Evolutionary conservation across 2,329 filamentous ascomycete genomes (phyloP).

Genomic region (Colletotrichum lini): DNA sequence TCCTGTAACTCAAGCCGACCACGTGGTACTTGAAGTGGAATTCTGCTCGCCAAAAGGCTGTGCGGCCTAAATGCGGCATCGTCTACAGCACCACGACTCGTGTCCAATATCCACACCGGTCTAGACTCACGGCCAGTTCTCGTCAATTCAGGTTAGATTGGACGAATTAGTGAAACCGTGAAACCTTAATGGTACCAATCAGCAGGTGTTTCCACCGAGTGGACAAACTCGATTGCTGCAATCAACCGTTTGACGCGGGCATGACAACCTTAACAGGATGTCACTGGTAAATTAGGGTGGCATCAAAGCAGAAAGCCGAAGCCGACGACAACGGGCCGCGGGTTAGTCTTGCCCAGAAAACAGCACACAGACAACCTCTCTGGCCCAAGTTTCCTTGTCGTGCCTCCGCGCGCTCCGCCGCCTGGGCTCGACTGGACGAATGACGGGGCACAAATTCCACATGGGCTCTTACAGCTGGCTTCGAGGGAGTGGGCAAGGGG

Average conservation of each 20-base stretch:
- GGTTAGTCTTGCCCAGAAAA: background rate
- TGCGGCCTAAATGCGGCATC: constrained; percentile 7
- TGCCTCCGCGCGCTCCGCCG: constrained; percentile 16
- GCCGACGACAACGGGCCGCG: constrained; percentile 12
- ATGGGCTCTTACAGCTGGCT: constrained; percentile 10
- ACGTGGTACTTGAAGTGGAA: constrained; percentile 10
- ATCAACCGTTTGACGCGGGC: constrained; percentile 14
- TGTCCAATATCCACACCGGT: constrained; percentile 24
- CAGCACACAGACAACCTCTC: background rate
- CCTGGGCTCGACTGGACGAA: constrained; percentile 6
- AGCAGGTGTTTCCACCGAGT: constrained; percentile 16
- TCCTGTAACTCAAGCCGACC: background rate
- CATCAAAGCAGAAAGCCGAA: constrained; percentile 1
- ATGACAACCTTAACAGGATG: constrained; percentile 11
- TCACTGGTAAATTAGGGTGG: constrained; percentile 12
- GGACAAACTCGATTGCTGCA: constrained; percentile 13
- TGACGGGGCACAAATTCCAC: background rate
- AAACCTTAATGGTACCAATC: constrained; percentile 14
- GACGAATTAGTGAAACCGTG: constrained; percentile 24
- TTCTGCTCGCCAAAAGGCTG: background rate
- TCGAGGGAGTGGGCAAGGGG: background rate
- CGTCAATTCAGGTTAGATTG: constrained; percentile 22
- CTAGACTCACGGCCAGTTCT: constrained; percentile 15
- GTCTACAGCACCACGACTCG: constrained; percentile 18
- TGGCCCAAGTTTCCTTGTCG: background rate